A percentile compares a stretch with the other conserved stretches of the same genome.
These are phyloP conservation scores for Ormosia semicastrata DNA, from an alignment of 306 rosid genomes.

Conservation along the genomic window DNA sequence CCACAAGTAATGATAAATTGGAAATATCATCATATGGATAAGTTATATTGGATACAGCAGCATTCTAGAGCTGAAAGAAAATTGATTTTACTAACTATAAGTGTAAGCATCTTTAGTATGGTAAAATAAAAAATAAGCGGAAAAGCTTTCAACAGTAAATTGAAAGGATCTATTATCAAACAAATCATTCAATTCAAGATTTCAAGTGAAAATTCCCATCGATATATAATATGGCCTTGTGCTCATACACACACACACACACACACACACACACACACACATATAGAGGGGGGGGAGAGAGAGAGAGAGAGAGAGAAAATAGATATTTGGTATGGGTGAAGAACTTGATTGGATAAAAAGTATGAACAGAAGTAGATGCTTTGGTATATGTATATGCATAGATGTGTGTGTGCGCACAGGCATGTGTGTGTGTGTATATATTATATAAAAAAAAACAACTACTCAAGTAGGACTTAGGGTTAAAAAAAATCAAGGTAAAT, in stretches of 20 bases:
- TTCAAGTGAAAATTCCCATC: background rate
- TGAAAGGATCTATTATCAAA: slow-evolving; percentile 8
- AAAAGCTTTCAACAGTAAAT: background rate
- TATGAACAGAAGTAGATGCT: slow-evolving; percentile 8
- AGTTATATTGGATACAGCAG: background rate
- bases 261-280: no score
- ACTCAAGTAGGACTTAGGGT: background rate
- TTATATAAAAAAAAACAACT: background rate
- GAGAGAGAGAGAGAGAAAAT: background rate
- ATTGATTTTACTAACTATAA: background rate
- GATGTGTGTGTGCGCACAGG: background rate
- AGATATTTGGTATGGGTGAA: background rate
- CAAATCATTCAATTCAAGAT: slow-evolving; percentile 9
- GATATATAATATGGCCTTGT: background rate
- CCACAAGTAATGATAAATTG: background rate
- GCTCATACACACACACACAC: background rate
- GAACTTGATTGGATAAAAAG: background rate
- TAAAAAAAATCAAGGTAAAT: slow-evolving; percentile 11
- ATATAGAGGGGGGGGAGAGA: background rate
- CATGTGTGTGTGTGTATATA: background rate
- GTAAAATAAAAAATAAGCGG: background rate
- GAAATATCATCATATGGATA: background rate
- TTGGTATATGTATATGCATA: background rate
- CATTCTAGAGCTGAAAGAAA: background rate
- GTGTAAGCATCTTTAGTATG: slow-evolving; percentile 4